Evolutionary conservation across 129 eudicot genomes (phyloP).

Genomic region (Glebionis coronaria): DNA sequence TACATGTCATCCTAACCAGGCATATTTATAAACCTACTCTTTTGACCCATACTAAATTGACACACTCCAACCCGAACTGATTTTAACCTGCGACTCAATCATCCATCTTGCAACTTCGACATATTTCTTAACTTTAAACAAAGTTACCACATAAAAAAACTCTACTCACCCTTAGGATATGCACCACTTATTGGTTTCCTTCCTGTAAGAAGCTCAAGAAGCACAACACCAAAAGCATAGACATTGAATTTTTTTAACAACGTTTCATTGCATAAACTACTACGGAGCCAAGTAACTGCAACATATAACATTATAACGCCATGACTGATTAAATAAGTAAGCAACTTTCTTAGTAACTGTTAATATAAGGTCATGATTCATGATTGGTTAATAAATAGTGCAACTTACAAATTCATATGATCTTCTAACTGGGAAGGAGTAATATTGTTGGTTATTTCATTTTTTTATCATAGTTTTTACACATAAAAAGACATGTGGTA

Average conservation of each 20-base stretch:
- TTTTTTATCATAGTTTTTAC: neutral
- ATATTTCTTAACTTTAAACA: neutral
- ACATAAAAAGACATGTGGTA: neutral
- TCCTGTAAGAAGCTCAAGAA: slow-evolving; percentile 93
- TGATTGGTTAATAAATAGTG: too few relatives aligned
- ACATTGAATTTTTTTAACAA: slow-evolving; percentile 83
- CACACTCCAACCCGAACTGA: neutral
- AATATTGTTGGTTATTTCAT: neutral
- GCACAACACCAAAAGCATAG: slow-evolving; percentile 89
- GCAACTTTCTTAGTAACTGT: neutral
- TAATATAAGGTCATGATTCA: too few relatives aligned
- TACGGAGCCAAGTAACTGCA: slow-evolving; percentile 94
- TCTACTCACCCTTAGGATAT: slow-evolving; percentile 79
- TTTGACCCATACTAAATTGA: neutral
- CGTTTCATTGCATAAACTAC: slow-evolving; percentile 89
- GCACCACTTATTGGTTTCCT: slow-evolving; percentile 81
- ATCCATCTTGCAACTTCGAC: neutral
- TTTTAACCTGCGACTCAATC: neutral
- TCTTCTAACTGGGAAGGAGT: neutral
- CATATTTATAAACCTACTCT: neutral
- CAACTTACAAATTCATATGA: too few relatives aligned
- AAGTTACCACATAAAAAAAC: slow-evolving; percentile 91
- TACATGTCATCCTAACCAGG: neutral
- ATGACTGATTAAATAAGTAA: neutral
- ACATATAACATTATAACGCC: slow-evolving; percentile 12